Evolutionary conservation across 352 stramenopile species (phyloP).

Genomic region (Globisporangium cystogenes): DNA sequence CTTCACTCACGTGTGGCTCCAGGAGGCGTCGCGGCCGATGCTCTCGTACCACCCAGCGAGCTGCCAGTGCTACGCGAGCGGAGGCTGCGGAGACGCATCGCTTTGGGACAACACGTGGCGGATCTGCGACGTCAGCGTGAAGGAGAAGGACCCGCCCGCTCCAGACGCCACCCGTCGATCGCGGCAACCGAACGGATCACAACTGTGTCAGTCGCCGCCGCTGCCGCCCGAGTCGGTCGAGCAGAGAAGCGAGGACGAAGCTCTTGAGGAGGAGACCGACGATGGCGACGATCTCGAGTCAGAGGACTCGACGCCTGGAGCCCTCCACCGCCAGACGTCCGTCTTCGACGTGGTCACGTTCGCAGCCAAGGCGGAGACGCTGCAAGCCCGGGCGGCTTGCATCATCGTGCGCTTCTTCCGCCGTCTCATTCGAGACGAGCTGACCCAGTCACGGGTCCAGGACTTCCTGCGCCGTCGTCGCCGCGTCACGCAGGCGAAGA

Average conservation of each 20-base stretch:
- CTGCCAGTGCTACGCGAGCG: slow-evolving; percentile 1
- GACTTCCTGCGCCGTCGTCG: slow-evolving; percentile 27
- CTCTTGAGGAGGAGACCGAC: neutral
- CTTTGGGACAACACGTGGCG: slow-evolving; percentile 14
- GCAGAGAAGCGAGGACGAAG: neutral
- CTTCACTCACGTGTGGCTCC: slow-evolving; percentile 12
- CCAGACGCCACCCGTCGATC: neutral
- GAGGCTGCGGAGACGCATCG: neutral
- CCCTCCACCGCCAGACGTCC: neutral
- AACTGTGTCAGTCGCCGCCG: neutral
- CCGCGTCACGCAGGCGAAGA: slow-evolving; percentile 14
- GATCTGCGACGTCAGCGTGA: slow-evolving; percentile 11
- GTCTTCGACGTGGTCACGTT: slow-evolving; percentile 7
- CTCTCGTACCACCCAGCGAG: slow-evolving; percentile 4
- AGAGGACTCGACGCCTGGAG: neutral
- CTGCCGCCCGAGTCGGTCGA: neutral
- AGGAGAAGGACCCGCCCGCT: neutral
- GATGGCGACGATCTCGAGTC: neutral
- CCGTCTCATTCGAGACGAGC: slow-evolving; percentile 23
- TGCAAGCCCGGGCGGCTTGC: slow-evolving; percentile 31
- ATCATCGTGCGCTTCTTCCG: slow-evolving; percentile 62
- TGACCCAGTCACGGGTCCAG: slow-evolving; percentile 17
- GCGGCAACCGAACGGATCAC: neutral
- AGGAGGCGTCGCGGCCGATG: neutral
- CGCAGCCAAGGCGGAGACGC: slow-evolving; percentile 11